phyloP scores from a whole-genome alignment of 805 yeast species.

The Saturnispora gosingensis region DNA sequence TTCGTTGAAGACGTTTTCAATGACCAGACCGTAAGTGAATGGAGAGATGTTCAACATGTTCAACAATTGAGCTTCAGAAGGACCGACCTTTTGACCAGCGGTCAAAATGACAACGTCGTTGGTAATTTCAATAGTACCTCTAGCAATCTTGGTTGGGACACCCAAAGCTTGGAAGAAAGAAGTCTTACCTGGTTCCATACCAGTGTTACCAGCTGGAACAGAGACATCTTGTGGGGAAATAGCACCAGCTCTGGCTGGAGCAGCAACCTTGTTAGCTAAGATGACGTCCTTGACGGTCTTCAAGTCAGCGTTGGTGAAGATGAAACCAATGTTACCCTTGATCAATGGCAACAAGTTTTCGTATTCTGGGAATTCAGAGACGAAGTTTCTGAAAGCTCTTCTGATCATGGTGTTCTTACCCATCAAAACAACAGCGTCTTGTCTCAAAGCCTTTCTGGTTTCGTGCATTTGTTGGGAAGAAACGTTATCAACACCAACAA shows the following conservation, averaged over 20 bases:
- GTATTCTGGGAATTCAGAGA: slow-evolving; percentile 87
- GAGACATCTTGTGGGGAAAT: slow-evolving; percentile 95
- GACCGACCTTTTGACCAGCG: slow-evolving; percentile 86
- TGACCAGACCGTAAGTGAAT: slow-evolving; percentile 96
- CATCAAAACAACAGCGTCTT: slow-evolving; percentile 92
- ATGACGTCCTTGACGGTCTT: slow-evolving; percentile 84
- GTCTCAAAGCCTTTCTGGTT: slow-evolving; percentile 95
- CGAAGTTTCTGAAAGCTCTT: slow-evolving; percentile 97
- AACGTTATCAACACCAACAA: slow-evolving; percentile 99
- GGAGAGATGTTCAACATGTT: slow-evolving; percentile 99
- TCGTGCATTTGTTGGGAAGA: slow-evolving; percentile 99
- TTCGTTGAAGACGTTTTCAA: slow-evolving; percentile 95
- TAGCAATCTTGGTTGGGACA: slow-evolving; percentile 99
- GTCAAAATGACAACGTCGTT: slow-evolving; percentile 92
- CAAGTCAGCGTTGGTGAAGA: slow-evolving; percentile 95
- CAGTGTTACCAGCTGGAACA: slow-evolving; percentile 99
- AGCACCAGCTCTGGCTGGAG: slow-evolving; percentile 99
- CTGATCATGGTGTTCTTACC: slow-evolving; percentile 99
- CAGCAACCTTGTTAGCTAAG: slow-evolving; percentile 92
- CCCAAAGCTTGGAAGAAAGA: slow-evolving; percentile 99
- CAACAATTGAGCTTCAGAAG: slow-evolving; percentile 96
- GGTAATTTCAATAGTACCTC: slow-evolving; percentile 99
- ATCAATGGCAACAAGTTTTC: slow-evolving; percentile 93
- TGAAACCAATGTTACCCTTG: slow-evolving; percentile 99
- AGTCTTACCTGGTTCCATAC: slow-evolving; percentile 99